These are phyloP conservation scores for Botryotinia calthae DNA, from an alignment of 2,329 filamentous ascomycete genomes.

Conservation along the genomic window DNA sequence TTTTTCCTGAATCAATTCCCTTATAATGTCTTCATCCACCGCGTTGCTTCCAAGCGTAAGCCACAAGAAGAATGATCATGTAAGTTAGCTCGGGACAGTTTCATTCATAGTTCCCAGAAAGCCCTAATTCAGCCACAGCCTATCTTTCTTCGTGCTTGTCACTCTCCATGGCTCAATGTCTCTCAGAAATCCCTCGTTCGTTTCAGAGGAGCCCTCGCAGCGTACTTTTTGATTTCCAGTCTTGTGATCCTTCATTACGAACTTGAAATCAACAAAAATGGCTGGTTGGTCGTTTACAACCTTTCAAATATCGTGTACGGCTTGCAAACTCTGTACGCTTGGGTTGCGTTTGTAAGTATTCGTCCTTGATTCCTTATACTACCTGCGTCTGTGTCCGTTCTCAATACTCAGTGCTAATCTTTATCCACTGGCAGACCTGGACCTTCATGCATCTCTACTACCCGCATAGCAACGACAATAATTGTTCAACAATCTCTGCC, in stretches of 20 bases:
- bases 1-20: not conserved
- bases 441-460: slow-evolving; percentile 39
- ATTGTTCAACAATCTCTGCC: slow-evolving; percentile 21
- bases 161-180: slow-evolving; percentile 38
- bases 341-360: slow-evolving; percentile 36
- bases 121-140: slow-evolving; percentile 25
- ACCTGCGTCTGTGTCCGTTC: not conserved
- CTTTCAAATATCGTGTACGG: slow-evolving; percentile 36
- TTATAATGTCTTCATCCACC: slow-evolving; percentile 38
- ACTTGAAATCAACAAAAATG: slow-evolving; percentile 24
- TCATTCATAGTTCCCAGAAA: not conserved
- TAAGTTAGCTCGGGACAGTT: slow-evolving; percentile 20
- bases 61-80: slow-evolving; percentile 33
- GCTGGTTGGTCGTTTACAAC: slow-evolving; percentile 33
- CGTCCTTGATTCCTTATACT: not conserved
- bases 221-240: slow-evolving; percentile 32
- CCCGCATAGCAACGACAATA: slow-evolving; percentile 32
- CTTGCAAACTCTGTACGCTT: slow-evolving; percentile 36
- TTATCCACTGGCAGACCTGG: slow-evolving; percentile 32
- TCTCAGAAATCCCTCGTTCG: slow-evolving; percentile 34
- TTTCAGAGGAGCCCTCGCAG: slow-evolving; percentile 31
- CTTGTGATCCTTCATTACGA: slow-evolving; percentile 34
- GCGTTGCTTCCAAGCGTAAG: slow-evolving; percentile 36
- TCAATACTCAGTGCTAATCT: not conserved
- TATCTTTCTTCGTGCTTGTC: slow-evolving; percentile 40